Percentiles rank a stretch among this genome's conserved stretches.
Conservation (phyloP, 495 filamentous ascomycete genomes). For the Gamarada debralockiae region DNA sequence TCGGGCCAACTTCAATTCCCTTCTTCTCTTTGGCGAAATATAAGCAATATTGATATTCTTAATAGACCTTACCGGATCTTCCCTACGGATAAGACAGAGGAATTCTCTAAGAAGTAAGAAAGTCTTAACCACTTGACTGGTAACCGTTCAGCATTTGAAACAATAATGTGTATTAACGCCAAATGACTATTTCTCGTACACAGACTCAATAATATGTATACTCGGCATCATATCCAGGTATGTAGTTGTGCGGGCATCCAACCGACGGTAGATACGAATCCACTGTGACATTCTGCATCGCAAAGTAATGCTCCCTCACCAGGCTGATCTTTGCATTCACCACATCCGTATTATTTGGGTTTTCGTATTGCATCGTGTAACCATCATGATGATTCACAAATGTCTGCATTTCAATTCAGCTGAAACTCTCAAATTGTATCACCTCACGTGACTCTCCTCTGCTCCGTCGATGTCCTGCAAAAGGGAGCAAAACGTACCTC, state of each 20-base stretch:
- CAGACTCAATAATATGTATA: constrained; percentile 15
- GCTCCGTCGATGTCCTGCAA: constrained; percentile 2
- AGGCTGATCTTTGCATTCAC: constrained; percentile 39
- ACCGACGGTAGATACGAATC: constrained; percentile 19
- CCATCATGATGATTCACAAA: constrained; percentile 41
- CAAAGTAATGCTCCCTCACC: constrained; percentile 41
- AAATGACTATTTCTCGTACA: constrained; percentile 1
- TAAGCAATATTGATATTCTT: no score
- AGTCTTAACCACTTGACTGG: no score
- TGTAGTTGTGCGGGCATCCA: constrained; percentile 20
- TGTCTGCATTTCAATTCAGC: constrained; percentile 20
- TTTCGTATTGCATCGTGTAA: constrained; percentile 43
- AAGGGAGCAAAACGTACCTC: constrained; percentile 25
- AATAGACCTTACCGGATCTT: no score
- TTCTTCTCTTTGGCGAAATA: no score
- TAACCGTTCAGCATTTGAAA: no score
- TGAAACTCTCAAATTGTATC: no score
- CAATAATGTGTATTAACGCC: no score
- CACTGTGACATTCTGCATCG: constrained; percentile 30
- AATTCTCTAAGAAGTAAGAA: no score
- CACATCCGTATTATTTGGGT: constrained; percentile 35
- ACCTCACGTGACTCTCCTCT: background rate
- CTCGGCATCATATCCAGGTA: constrained; percentile 21
- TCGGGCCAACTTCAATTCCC: no score
- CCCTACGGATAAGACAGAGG: no score